phyloP scores from a whole-genome alignment of 1,284 basidiomycete species.

The Leccinum colubrinum region DNA sequence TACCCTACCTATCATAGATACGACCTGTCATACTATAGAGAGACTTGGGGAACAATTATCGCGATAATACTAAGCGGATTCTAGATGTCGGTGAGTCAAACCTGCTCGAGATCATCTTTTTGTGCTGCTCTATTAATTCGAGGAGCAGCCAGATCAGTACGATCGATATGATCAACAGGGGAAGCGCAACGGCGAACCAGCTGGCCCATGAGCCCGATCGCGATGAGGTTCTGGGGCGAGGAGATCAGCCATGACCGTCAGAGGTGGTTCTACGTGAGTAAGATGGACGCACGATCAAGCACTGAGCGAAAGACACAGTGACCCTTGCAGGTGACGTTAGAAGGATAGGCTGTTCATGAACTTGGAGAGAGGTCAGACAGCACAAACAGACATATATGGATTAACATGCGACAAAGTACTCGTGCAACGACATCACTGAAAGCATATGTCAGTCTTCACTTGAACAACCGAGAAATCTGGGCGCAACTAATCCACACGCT shows the following conservation, averaged over 20 bases:
- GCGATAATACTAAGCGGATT: slow-evolving; percentile 91
- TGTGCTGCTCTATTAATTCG: slow-evolving; percentile 71
- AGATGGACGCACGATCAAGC: background rate
- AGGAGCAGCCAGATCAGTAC: background rate
- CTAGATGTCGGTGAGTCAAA: slow-evolving; percentile 78
- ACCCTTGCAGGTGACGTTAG: background rate
- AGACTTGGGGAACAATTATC: slow-evolving; percentile 51
- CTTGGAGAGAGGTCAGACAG: no score
- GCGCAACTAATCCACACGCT: slow-evolving; percentile 36
- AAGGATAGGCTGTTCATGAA: slow-evolving; percentile 66
- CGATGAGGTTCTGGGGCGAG: background rate
- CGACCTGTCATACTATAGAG: slow-evolving; percentile 13
- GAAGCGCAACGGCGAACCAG: background rate
- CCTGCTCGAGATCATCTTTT: slow-evolving; percentile 91
- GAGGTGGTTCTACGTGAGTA: background rate
- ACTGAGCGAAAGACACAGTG: background rate
- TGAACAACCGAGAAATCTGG: no score
- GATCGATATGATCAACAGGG: background rate
- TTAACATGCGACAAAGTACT: no score
- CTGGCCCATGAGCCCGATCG: no score
- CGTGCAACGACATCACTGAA: no score
- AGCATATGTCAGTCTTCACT: no score
- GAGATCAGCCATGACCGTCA: no score
- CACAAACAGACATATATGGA: no score
- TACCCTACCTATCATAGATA: slow-evolving; percentile 16